These are phyloP conservation scores for Cucumis cinereus DNA, from an alignment of 306 rosid species.

Conservation along the genomic window DNA sequence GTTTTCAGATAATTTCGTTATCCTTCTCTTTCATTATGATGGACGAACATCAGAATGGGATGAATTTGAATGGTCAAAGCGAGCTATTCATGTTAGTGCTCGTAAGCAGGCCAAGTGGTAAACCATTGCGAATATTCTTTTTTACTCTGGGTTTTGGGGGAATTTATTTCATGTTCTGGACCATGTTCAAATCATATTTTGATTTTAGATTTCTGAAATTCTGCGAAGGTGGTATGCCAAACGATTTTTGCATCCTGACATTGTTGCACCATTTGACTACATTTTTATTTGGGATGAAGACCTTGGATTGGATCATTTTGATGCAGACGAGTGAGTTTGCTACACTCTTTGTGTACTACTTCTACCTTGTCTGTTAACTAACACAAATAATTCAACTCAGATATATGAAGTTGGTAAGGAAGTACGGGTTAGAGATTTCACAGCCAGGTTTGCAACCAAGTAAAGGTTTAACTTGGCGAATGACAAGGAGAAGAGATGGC, in stretches of 20 bases:
- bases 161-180: neutral
- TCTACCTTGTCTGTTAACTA: constrained; percentile 1
- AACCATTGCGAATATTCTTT: constrained; percentile 5
- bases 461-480: constrained; percentile 87
- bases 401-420: constrained; percentile 64
- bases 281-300: constrained; percentile 98
- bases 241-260: constrained; percentile 93
- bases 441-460: constrained; percentile 97
- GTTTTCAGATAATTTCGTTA: constrained; percentile 80
- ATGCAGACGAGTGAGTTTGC: constrained; percentile 76
- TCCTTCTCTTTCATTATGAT: constrained; percentile 94
- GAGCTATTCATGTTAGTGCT: constrained; percentile 85
- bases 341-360: neutral
- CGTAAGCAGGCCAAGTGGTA: constrained; percentile 92
- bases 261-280: constrained; percentile 90
- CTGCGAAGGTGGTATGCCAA: constrained; percentile 89
- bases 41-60: constrained; percentile 95
- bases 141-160: neutral
- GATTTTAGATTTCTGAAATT: constrained; percentile 4
- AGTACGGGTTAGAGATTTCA: constrained; percentile 92
- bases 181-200: neutral
- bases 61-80: constrained; percentile 86
- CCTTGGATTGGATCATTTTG: constrained; percentile 88
- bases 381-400: constrained; percentile 19
- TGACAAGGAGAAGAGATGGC: constrained; percentile 90